Evolutionary conservation across 2,329 filamentous ascomycete genomes (phyloP), one percentile per base, ranked within the genome.

Genomic region (Paecilomyces fulvus): DNA sequence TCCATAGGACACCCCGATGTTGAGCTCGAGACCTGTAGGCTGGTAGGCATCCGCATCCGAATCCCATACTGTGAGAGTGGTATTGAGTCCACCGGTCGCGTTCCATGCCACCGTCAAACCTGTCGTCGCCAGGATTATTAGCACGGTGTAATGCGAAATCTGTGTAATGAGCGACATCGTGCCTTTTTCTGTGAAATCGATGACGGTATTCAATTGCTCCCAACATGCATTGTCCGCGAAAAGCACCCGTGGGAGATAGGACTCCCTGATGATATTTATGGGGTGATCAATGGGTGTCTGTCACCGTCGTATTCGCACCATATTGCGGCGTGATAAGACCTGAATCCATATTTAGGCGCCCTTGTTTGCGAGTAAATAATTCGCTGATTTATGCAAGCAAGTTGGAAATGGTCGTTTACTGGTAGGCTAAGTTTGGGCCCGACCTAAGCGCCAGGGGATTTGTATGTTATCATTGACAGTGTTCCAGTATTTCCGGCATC

Each of bases 151-250:
- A n/a, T 5, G 3, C 11, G 48, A 43, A 17, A 43, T 25, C n/a
- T 21, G 48, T 43, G 33, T 8, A 14, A 17, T 3, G 33, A 25
- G 21, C 17, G 48, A 49, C 48, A 87, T 49, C 21, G 14, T 49
- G 48, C 37, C n/a, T 43, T 37, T 17, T 17, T 6, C 37, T 9
- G 2, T 12, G n/a, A 43, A 43, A 37, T 37, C 12, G 37, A 43
- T 6, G n/a, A 17, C 37, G 7, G 14, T 8, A 43, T 43, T 20
- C 37, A 43, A n/a, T 17, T n/a, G 7, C 20, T 43, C 2, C 4
- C n/a, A 17, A 9, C 14, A 43, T n/a, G 30, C 30, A 43, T 43
- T n/a, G 14, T 43, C 7, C 37, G 14, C 37, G 17, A 43, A 17
- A 20, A 17, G 37, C n/a, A 43, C 25, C 4, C 25, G 25, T 3